Conservation (phyloP, 1,284 basidiomycete genomes). For the Cryptococcus amylolentus region DNA sequence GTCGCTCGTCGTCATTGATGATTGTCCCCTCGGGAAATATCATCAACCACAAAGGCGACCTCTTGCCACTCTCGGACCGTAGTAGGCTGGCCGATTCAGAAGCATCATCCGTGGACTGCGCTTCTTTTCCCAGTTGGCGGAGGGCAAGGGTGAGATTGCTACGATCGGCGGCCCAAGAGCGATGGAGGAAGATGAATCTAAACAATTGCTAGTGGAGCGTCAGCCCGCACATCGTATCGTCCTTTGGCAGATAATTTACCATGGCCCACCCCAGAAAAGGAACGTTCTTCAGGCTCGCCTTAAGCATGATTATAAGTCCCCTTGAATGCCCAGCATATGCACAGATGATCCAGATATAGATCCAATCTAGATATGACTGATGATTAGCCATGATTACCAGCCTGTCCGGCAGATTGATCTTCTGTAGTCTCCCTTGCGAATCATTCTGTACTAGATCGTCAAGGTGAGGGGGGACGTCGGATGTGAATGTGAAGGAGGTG, state of each 20-base stretch:
- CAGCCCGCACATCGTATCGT: background rate
- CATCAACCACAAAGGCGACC: slow-evolving; percentile 72
- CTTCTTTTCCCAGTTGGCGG: slow-evolving; percentile 49
- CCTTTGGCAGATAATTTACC: slow-evolving; percentile 31
- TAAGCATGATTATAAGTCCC: slow-evolving; percentile 82
- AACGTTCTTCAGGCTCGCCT: slow-evolving; percentile 81
- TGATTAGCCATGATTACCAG: slow-evolving; percentile 77
- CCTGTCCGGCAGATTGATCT: slow-evolving; percentile 68
- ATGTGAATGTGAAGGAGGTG: slow-evolving; percentile 67
- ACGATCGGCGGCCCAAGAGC: slow-evolving; percentile 80
- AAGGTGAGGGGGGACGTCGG: slow-evolving; percentile 38
- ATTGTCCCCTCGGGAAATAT: slow-evolving; percentile 93
- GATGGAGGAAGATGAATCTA: slow-evolving; percentile 80
- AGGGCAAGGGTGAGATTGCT: slow-evolving; percentile 54
- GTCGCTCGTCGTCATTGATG: slow-evolving; percentile 74
- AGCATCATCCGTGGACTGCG: slow-evolving; percentile 57
- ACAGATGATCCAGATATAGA: slow-evolving; percentile 80
- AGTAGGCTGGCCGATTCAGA: slow-evolving; percentile 5
- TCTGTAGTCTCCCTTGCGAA: slow-evolving; percentile 56
- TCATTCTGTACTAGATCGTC: slow-evolving; percentile 55
- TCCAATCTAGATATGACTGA: slow-evolving; percentile 81
- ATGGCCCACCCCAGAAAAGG: slow-evolving; percentile 82
- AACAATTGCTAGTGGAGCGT: slow-evolving; percentile 65
- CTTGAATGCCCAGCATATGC: slow-evolving; percentile 65
- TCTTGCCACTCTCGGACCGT: slow-evolving; percentile 49